Evolutionary conservation across 202 grass and related monocot species (phyloP).

Genomic region (Saccharum hybrid): DNA sequence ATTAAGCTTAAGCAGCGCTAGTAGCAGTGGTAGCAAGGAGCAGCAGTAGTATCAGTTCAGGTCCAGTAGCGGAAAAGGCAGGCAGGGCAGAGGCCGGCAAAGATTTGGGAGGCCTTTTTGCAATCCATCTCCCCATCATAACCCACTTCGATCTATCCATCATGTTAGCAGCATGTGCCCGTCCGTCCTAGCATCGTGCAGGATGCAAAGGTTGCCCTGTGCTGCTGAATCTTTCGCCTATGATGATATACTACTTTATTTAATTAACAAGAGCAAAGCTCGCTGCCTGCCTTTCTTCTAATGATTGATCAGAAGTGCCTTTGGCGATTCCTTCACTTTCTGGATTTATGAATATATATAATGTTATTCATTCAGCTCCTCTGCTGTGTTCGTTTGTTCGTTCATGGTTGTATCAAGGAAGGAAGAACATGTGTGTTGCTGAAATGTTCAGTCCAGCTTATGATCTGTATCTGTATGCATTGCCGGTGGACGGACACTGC

Average conservation of each 20-base stretch:
- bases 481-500: not conserved
- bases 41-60: constrained; percentile 9
- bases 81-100: constrained; percentile 20
- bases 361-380: not conserved
- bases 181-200: not conserved
- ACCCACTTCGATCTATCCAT: constrained; percentile 4
- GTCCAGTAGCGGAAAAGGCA: not conserved
- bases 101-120: constrained; percentile 50
- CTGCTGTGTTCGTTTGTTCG: not conserved
- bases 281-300: not conserved
- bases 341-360: not conserved
- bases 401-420: too few relatives aligned
- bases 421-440: not conserved
- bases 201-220: not conserved
- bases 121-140: constrained; percentile 32
- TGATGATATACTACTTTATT: not conserved
- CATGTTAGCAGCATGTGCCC: not conserved
- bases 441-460: not conserved
- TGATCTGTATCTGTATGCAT: not conserved
- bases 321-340: not conserved
- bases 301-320: not conserved
- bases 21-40: not conserved
- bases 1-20: constrained; percentile 22
- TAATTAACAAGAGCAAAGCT: constrained; percentile 10
- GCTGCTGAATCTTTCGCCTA: not conserved